These are phyloP conservation scores for Scopulariopsis brevicaulis DNA, from an alignment of 2,329 filamentous ascomycete genomes.

Conservation along the genomic window DNA sequence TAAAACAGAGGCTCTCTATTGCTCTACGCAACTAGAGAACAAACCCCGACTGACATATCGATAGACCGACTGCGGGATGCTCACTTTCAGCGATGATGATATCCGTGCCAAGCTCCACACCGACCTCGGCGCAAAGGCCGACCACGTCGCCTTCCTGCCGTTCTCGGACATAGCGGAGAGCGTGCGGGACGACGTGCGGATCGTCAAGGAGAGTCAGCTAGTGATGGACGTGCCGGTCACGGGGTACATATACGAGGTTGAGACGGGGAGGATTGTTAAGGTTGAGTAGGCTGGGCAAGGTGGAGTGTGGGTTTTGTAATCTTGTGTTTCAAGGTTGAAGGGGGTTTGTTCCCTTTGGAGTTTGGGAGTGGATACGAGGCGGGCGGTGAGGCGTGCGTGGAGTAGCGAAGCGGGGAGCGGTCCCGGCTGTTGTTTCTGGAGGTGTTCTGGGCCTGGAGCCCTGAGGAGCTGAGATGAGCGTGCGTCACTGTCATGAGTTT, in stretches of 20 bases:
- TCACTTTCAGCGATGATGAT: slow-evolving; percentile 52
- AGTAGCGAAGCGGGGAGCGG: no score
- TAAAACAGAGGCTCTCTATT: not conserved
- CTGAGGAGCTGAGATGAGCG: no score
- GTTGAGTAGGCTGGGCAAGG: slow-evolving; percentile 7
- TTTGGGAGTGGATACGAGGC: no score
- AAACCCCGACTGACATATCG: not conserved
- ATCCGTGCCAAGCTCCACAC: slow-evolving; percentile 42
- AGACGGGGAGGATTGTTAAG: slow-evolving; percentile 47
- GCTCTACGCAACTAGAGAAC: not conserved
- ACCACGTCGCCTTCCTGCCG: slow-evolving; percentile 49
- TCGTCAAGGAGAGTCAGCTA: slow-evolving; percentile 46
- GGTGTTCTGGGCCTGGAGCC: no score
- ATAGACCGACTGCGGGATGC: slow-evolving; percentile 42
- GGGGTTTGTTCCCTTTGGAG: not conserved
- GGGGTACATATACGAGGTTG: slow-evolving; percentile 70
- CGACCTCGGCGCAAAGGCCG: slow-evolving; percentile 43
- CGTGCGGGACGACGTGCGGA: slow-evolving; percentile 54
- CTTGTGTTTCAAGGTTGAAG: not conserved
- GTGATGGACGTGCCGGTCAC: slow-evolving; percentile 52
- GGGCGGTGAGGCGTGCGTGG: no score
- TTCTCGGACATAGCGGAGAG: slow-evolving; percentile 54
- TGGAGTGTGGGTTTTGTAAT: not conserved
- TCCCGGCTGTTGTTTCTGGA: no score
- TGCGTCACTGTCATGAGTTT: no score